phyloP scores from a whole-genome alignment of 202 grass and related monocot species.

The Zizania palustris region DNA sequence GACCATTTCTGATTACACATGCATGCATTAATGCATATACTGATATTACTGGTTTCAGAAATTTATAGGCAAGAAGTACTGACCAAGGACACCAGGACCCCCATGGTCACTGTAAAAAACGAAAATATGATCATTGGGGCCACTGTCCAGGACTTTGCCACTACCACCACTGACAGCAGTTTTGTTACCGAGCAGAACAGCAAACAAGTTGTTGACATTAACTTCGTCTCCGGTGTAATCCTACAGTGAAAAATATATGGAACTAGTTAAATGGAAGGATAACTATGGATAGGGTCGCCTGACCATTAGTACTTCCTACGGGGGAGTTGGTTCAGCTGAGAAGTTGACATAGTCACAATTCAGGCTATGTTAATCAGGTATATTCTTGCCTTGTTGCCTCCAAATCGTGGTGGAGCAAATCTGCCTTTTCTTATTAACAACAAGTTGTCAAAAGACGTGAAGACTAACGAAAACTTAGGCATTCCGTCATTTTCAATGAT shows the following conservation, averaged over 20 bases:
- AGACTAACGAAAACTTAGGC: background rate
- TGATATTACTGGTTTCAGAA: conserved; percentile 24
- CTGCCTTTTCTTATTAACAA: conserved; percentile 24
- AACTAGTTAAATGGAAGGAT: conserved; percentile 18
- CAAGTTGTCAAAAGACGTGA: conserved; percentile 24
- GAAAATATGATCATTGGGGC: conserved; percentile 94
- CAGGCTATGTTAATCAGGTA: conserved; percentile 4
- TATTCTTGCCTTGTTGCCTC: background rate
- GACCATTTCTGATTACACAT: conserved; percentile 9
- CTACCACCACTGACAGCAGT: conserved; percentile 82
- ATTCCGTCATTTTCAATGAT: conserved; percentile 29
- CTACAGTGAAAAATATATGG: conserved; percentile 44
- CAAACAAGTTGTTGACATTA: conserved; percentile 77
- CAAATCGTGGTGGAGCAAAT: conserved; percentile 20
- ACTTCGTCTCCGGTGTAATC: conserved; percentile 87
- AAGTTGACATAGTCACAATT: conserved; percentile 23
- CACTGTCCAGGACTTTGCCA: conserved; percentile 87
- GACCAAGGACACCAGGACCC: conserved; percentile 89
- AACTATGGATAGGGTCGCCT: conserved; percentile 4
- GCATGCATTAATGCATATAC: background rate
- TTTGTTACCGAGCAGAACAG: conserved; percentile 88
- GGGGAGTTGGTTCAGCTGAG: conserved; percentile 15
- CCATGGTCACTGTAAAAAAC: conserved; percentile 95
- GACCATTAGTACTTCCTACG: background rate
- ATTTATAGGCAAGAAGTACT: conserved; percentile 40